Evolutionary conservation across 2,329 filamentous ascomycete species (phyloP).

Genomic region (Rhexocercosporidium sp.): DNA sequence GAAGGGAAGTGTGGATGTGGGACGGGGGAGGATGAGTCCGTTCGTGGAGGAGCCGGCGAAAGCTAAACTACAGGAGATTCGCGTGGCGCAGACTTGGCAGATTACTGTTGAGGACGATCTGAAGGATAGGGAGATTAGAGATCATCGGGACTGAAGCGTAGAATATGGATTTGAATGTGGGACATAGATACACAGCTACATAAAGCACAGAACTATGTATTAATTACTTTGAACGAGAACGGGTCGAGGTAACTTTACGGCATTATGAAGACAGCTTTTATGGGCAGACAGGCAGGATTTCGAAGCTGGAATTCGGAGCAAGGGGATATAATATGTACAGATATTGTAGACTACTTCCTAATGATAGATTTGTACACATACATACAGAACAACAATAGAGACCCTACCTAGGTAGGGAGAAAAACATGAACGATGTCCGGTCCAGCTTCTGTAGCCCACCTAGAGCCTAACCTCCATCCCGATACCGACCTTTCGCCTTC

Average conservation of each 20-base stretch:
- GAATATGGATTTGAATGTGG: neutral
- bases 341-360: neutral
- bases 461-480: no score
- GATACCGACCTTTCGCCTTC: no score
- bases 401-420: no score
- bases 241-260: neutral
- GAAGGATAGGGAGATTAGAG: slow-evolving; percentile 1
- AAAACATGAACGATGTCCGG: no score
- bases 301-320: neutral
- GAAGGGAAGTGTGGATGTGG: slow-evolving; percentile 26
- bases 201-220: neutral
- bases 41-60: slow-evolving; percentile 26
- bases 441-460: neutral
- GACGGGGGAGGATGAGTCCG: slow-evolving; percentile 12
- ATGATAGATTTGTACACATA: no score
- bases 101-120: slow-evolving; percentile 27
- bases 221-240: neutral
- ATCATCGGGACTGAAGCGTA: neutral
- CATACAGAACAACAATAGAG: no score
- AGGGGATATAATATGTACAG: neutral
- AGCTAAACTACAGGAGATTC: slow-evolving; percentile 41
- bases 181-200: neutral
- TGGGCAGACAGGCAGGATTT: neutral
- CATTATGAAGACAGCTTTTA: neutral
- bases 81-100: slow-evolving; percentile 35